A percentile compares a stretch with the other conserved stretches of the same genome.
phyloP scores from a whole-genome alignment of 2,329 filamentous ascomycete genomes.

The Curvularia sp. region DNA sequence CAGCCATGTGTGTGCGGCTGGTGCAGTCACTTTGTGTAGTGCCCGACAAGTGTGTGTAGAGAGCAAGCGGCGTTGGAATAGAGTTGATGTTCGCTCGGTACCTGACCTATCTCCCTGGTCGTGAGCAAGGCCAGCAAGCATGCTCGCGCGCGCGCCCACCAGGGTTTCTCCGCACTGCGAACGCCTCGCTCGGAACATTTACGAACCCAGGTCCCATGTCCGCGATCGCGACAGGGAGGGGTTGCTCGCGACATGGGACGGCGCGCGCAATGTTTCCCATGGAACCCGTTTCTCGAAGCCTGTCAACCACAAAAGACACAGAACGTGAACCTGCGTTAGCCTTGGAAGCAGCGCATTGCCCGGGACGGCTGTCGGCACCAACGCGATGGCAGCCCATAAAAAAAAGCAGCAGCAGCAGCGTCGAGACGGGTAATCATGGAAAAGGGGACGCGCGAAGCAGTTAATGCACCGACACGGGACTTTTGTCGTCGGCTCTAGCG shows the following conservation, averaged over 20 bases:
- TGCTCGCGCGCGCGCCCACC: conserved; percentile 28
- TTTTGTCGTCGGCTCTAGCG: conserved; percentile 42
- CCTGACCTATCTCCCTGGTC: conserved; percentile 48
- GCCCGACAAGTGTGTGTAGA: neutral
- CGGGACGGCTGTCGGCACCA: neutral
- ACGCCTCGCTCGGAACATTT: conserved; percentile 49
- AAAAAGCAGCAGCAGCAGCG: conserved; percentile 19
- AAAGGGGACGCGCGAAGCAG: conserved; percentile 22
- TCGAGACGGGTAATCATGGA: conserved; percentile 32
- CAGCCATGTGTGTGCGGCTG: neutral
- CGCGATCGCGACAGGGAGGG: conserved; percentile 44
- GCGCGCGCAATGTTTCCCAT: conserved; percentile 27
- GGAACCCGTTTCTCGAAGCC: conserved; percentile 38
- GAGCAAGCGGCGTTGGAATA: conserved; percentile 43
- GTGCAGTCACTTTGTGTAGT: conserved; percentile 9
- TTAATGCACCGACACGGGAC: conserved; percentile 27
- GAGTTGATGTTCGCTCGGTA: conserved; percentile 46
- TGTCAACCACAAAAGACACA: conserved; percentile 21
- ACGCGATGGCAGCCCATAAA: neutral
- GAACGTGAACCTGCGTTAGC: conserved; percentile 16
- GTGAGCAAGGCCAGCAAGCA: conserved; percentile 41
- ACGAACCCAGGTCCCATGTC: conserved; percentile 49
- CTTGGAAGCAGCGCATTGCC: conserved; percentile 23
- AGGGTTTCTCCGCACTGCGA: conserved; percentile 51
- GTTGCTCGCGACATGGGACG: conserved; percentile 29